These are phyloP conservation scores for Amanita rimosa DNA, from an alignment of 768 basidiomycete genomes.

Conservation along the genomic window DNA sequence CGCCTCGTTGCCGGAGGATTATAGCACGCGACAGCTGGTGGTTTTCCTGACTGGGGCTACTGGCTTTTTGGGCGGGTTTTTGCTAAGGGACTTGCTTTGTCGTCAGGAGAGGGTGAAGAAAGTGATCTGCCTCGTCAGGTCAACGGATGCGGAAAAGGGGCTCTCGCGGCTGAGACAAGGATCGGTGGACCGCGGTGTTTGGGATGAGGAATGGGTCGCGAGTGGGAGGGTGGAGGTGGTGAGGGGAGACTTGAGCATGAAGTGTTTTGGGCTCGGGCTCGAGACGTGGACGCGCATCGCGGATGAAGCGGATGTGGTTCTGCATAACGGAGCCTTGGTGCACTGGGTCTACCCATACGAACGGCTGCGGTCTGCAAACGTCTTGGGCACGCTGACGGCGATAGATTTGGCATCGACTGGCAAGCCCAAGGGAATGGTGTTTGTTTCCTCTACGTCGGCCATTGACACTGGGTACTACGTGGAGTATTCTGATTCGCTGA, in stretches of 20 bases:
- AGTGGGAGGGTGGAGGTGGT: constrained; percentile 66
- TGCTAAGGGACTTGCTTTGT: constrained; percentile 69
- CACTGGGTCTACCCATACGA: constrained; percentile 99
- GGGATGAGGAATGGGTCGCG: constrained; percentile 77
- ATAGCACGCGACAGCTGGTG: constrained; percentile 42
- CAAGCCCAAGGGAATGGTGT: constrained; percentile 73
- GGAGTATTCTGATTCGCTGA: constrained; percentile 64
- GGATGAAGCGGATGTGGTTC: constrained; percentile 64
- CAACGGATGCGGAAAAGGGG: constrained; percentile 47
- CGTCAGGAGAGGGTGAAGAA: constrained; percentile 56
- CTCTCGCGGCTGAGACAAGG: constrained; percentile 60
- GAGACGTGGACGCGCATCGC: constrained; percentile 58
- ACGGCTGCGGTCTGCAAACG: constrained; percentile 84
- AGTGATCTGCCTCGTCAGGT: constrained; percentile 89
- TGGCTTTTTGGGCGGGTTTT: constrained; percentile 92
- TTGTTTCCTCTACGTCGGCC: constrained; percentile 93
- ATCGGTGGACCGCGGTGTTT: constrained; percentile 71
- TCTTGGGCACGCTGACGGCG: constrained; percentile 80
- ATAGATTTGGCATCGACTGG: constrained; percentile 65
- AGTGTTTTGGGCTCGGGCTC: constrained; percentile 60
- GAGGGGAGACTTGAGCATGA: constrained; percentile 70
- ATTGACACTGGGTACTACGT: constrained; percentile 90
- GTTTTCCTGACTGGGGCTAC: constrained; percentile 96
- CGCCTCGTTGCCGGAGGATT: constrained; percentile 45
- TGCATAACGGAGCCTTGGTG: constrained; percentile 97